Evolutionary conservation across 164 flowering plant species (phyloP).

Genomic region (Brasenia schreberi): DNA sequence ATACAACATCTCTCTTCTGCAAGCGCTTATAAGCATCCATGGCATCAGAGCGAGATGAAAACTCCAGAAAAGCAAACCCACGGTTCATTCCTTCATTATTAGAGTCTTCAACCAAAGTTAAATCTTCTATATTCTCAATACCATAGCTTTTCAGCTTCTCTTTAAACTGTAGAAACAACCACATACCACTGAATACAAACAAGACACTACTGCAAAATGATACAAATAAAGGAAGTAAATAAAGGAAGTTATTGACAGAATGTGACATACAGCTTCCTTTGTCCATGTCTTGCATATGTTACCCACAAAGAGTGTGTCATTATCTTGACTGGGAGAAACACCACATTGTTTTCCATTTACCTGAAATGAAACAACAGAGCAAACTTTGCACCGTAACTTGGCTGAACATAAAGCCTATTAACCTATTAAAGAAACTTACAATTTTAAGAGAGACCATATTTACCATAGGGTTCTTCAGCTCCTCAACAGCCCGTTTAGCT

Average conservation of each 20-base stretch:
- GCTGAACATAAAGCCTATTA: too few relatives aligned
- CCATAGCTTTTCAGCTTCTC: slow-evolving; percentile 82
- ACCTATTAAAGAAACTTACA: too few relatives aligned
- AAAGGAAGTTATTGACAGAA: background rate
- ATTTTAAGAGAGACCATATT: background rate
- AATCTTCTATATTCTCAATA: slow-evolving; percentile 58
- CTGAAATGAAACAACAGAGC: slow-evolving; percentile 29
- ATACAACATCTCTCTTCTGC: slow-evolving; percentile 69
- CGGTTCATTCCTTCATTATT: slow-evolving; percentile 74
- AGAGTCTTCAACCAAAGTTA: slow-evolving; percentile 79
- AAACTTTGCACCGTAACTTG: background rate
- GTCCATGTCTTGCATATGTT: slow-evolving; percentile 97
- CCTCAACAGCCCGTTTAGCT: slow-evolving; percentile 74
- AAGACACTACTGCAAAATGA: background rate
- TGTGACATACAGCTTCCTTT: slow-evolving; percentile 76
- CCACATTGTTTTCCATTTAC: slow-evolving; percentile 93
- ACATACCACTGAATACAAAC: background rate
- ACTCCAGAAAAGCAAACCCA: slow-evolving; percentile 92
- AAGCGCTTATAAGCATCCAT: slow-evolving; percentile 90
- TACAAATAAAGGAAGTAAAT: background rate
- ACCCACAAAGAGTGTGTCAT: slow-evolving; percentile 88
- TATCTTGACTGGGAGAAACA: slow-evolving; percentile 91
- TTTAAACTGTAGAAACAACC: slow-evolving; percentile 42
- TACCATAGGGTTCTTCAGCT: slow-evolving; percentile 84
- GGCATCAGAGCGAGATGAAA: slow-evolving; percentile 83